Evolutionary conservation across 2,329 filamentous ascomycete genomes (phyloP), one percentile per base, ranked within the genome.

Genomic region (Talaromyces sp.): DNA sequence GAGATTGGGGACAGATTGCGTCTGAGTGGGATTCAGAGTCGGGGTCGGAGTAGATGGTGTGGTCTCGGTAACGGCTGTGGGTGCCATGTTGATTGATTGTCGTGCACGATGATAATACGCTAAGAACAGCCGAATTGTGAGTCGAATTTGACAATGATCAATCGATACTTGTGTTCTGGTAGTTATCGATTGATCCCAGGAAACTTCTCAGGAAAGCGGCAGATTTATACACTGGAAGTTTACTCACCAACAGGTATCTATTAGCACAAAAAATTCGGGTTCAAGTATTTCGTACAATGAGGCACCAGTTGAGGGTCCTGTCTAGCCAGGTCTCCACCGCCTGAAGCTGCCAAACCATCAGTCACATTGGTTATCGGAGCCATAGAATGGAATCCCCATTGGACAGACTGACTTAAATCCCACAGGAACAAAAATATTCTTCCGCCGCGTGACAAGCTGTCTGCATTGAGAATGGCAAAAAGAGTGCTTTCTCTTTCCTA

Each of bases 1-100:
- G 36, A 80, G 75, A 79, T 65, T 47, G 13, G 59, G 68, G 69
- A 57, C 36, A 17, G 36, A n/a, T 39, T 39, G 36, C 17, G 36
- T n/a, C 13, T 39, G 15, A 3, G 6, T 39, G 17, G 36, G 15
- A 39, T 39, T 39, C 17, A 8, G 36, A n/a, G 36, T n/a, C 17
- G 36, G 17, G 36, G 6, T 39, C 17, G 36, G 36, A n/a, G 36
- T n/a, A 39, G 15, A 39, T n/a, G 17, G 36, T 15, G 5, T 39
- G 17, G 13, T 8, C 36, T 39, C 17, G 36, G 17, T 39, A n/a
- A 39, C 17, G 8, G 36, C 36, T 39, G 36, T 39, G 36, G 36
- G 36, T 15, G 36, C 36, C 36, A 39, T 39, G 17, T 39, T 39
- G 36, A 39, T 39, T 39, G 4, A 39, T n/a, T n/a, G 4, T n/a